phyloP scores from a whole-genome alignment of 495 filamentous ascomycete species.

The Glonium stellatum region DNA sequence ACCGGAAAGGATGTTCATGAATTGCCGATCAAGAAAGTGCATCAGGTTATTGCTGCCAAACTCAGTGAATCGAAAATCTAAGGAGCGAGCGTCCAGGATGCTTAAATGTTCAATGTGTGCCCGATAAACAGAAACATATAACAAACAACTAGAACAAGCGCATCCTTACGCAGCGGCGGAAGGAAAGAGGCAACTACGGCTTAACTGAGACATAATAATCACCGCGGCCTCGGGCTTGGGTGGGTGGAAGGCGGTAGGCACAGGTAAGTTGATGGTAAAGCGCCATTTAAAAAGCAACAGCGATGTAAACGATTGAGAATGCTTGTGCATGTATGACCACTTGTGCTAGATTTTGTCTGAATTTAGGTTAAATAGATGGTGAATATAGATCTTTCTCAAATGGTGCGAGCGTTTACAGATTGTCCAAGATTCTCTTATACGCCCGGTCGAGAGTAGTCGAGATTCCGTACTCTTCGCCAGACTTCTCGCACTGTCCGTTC shows the following conservation, averaged over 20 bases:
- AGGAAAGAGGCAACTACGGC: too few species aligned
- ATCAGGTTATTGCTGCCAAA: slow-evolving; percentile 44
- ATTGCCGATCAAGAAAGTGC: slow-evolving; percentile 49
- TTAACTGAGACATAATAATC: too few species aligned
- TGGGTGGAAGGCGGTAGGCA: too few species aligned
- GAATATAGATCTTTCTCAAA: not conserved
- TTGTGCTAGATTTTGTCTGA: too few species aligned
- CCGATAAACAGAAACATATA: not conserved
- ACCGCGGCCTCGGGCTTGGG: too few species aligned
- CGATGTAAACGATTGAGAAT: too few species aligned
- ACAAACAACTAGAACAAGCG: not conserved
- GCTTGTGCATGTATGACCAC: too few species aligned
- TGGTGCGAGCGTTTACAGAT: not conserved
- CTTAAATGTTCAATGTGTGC: not conserved
- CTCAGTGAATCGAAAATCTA: slow-evolving; percentile 24
- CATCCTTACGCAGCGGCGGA: too few species aligned
- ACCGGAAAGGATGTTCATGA: slow-evolving; percentile 47
- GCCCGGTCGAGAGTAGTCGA: slow-evolving; percentile 56
- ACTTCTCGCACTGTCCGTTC: slow-evolving; percentile 61
- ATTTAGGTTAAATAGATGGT: not conserved
- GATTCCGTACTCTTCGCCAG: slow-evolving; percentile 54
- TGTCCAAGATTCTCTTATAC: slow-evolving; percentile 29
- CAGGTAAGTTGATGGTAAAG: too few species aligned
- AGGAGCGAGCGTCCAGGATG: not conserved
- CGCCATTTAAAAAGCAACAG: too few species aligned